Evolutionary conservation across 148 eudicot genomes (phyloP).

Genomic region (Amaranthus hypochondriacus): DNA sequence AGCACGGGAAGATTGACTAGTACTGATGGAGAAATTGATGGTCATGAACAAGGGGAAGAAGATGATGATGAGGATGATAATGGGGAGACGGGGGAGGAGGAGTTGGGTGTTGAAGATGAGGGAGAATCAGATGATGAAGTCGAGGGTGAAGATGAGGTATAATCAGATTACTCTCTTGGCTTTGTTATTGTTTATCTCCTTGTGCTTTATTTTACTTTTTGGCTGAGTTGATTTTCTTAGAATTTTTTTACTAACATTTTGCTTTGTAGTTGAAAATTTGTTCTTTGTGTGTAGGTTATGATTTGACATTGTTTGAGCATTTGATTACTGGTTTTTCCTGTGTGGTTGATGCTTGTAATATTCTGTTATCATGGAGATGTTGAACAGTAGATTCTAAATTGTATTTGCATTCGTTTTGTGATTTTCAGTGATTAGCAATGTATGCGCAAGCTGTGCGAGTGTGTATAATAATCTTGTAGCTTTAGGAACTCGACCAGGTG

Average conservation of each 20-base stretch:
- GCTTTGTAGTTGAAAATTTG: background rate
- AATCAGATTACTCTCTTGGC: background rate
- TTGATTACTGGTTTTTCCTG: conserved; percentile 3
- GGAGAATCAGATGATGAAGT: conserved; percentile 45
- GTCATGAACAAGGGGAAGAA: conserved; percentile 80
- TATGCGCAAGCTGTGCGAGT: background rate
- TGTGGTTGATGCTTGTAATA: background rate
- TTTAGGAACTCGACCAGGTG: background rate
- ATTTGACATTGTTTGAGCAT: background rate
- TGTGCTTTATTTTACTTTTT: background rate
- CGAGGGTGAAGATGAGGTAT: conserved; percentile 54
- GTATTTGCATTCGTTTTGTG: background rate
- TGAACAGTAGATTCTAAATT: background rate
- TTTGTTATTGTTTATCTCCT: background rate
- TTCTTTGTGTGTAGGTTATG: background rate
- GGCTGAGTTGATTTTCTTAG: background rate
- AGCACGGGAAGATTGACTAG: conserved; percentile 40
- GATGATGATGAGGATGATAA: conserved; percentile 69
- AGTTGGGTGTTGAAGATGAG: conserved; percentile 44
- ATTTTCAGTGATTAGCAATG: background rate
- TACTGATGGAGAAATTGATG: conserved; percentile 77
- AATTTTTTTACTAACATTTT: background rate
- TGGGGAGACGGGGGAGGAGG: conserved; percentile 79
- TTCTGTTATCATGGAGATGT: background rate
- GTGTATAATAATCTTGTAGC: background rate